Evolutionary conservation across 768 basidiomycete genomes (phyloP).

Genomic region (Podaxis sp.): DNA sequence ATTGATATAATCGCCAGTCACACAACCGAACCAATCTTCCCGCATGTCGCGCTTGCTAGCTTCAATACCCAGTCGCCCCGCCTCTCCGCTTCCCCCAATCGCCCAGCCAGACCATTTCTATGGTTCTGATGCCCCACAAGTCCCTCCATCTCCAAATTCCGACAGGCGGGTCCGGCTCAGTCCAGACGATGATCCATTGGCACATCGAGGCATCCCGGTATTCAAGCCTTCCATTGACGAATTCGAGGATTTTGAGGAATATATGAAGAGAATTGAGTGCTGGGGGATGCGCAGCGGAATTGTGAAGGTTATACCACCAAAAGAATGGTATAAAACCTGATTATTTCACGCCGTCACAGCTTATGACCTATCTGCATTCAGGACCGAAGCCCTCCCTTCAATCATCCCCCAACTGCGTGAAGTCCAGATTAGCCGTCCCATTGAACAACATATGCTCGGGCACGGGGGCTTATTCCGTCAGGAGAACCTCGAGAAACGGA

Average conservation of each 20-base stretch:
- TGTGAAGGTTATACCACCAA: constrained; percentile 93
- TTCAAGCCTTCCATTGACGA: constrained; percentile 94
- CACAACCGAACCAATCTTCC: constrained; percentile 26
- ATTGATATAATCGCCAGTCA: neutral
- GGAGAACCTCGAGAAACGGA: constrained; percentile 88
- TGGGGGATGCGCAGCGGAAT: constrained; percentile 94
- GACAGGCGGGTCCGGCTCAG: constrained; percentile 67
- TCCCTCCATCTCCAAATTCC: constrained; percentile 61
- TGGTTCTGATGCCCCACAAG: constrained; percentile 48
- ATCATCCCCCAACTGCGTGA: constrained; percentile 67
- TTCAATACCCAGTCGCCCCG: constrained; percentile 51
- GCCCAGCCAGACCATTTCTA: constrained; percentile 87
- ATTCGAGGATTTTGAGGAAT: constrained; percentile 88
- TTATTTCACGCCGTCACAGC: constrained; percentile 20
- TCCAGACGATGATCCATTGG: constrained; percentile 78
- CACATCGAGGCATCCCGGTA: constrained; percentile 90
- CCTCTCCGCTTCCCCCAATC: constrained; percentile 47
- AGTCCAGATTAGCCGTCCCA: constrained; percentile 85
- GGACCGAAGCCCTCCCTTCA: constrained; percentile 74
- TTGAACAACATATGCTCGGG: constrained; percentile 92
- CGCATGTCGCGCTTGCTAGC: constrained; percentile 38
- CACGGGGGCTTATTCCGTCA: constrained; percentile 84
- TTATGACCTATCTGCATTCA: constrained; percentile 28
- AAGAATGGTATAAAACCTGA: constrained; percentile 73
- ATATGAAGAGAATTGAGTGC: constrained; percentile 81